Conservation (phyloP, 352 stramenopile genomes). For the Phytophthora citricola region DNA sequence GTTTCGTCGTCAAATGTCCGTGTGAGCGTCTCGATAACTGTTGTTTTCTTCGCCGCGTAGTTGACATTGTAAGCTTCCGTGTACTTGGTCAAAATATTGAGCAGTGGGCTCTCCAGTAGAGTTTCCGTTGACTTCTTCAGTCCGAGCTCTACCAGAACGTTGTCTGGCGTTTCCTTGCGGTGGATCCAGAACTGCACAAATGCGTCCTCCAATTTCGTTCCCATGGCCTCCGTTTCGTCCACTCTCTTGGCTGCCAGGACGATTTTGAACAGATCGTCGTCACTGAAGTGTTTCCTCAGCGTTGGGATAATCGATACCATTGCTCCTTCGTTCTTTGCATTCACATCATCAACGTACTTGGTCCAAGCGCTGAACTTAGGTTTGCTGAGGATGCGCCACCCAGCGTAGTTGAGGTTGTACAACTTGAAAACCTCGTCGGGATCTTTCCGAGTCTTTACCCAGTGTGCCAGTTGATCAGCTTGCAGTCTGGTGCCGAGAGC, state of each 20-base stretch:
- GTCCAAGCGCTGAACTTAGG: not conserved
- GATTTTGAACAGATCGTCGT: not conserved
- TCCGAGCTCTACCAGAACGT: not conserved
- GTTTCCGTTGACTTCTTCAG: not conserved
- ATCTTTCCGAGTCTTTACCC: not conserved
- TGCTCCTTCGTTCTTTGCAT: constrained; percentile 1
- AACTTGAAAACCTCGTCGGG: not conserved
- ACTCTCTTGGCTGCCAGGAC: not conserved
- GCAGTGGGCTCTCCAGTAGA: not conserved
- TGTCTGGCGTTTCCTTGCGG: not conserved
- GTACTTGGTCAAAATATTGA: constrained; percentile 5
- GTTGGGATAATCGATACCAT: not conserved
- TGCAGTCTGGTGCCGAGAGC: not conserved
- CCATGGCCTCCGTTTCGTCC: not conserved
- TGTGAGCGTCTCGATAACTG: constrained; percentile 1
- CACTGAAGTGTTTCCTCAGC: not conserved
- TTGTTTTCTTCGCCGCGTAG: no score
- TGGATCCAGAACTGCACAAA: not conserved
- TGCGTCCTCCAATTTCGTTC: not conserved
- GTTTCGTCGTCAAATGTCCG: not conserved
- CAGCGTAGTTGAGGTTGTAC: not conserved
- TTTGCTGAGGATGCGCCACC: not conserved
- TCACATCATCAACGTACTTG: constrained; percentile 13
- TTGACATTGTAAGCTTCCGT: not conserved
- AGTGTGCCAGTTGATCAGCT: constrained; percentile 2